Conservation (phyloP, 2,329 filamentous ascomycete genomes). For the Curvularia lunata region DNA sequence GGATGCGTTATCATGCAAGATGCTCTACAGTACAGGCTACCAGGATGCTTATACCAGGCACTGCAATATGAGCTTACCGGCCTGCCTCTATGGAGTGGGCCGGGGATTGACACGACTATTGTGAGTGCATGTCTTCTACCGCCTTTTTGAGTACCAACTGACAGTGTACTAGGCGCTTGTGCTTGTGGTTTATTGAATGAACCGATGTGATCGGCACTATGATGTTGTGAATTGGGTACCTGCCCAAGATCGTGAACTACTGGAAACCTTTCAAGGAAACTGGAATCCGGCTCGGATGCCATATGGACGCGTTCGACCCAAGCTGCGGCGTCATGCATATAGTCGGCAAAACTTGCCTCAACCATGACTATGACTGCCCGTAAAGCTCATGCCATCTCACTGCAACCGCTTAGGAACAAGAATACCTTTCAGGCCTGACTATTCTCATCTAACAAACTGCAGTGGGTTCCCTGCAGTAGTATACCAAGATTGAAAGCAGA, state of each 20-base stretch:
- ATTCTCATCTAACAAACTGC: not conserved
- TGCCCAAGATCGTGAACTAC: not conserved
- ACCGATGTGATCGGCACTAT: conserved; percentile 1
- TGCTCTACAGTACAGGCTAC: not conserved
- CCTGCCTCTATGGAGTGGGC: conserved; percentile 20
- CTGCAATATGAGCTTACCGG: conserved; percentile 24
- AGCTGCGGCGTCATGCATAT: not conserved
- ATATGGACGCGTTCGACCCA: not conserved
- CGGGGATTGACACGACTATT: conserved; percentile 18
- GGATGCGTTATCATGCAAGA: not conserved
- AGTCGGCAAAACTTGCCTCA: conserved; percentile 4
- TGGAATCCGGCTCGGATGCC: not conserved
- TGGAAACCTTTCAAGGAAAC: not conserved
- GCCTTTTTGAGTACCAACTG: conserved; percentile 1
- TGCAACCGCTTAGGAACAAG: not conserved
- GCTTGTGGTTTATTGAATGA: not conserved
- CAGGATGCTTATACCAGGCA: not conserved
- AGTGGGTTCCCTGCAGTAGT: not conserved
- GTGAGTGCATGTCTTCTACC: conserved; percentile 18
- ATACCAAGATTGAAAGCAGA: not conserved
- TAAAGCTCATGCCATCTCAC: not conserved
- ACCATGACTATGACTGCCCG: not conserved
- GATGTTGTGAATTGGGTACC: not conserved
- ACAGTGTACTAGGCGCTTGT: not conserved
- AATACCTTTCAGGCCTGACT: no score